Base-by-base conservation (phyloP, 2,329 filamentous ascomycete species). In the Aspergillus sp. region DNA sequence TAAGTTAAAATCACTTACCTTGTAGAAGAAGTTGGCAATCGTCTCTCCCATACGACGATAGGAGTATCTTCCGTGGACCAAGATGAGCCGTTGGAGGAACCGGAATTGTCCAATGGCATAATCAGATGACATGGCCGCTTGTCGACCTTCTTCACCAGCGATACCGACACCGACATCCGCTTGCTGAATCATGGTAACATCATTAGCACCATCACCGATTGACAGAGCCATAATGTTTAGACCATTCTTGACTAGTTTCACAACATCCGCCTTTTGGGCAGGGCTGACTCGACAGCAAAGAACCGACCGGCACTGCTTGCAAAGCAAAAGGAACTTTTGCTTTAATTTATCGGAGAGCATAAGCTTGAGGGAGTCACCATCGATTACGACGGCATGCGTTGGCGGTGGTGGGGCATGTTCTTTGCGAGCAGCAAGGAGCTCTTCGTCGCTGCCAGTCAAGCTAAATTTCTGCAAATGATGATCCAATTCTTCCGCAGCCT, bases 21-120 rank as follows among this genome's bases (percentile, higher is more conserved):
- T 98, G 76, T 96, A 98, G 70, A 98, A 98, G 72, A 98, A 98
- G 60, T 96, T 98, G 58, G 86, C 85, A 51, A 93, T 94, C 29
- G 81, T 84, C 66, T 98, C 91, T 16, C 82, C 86, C 57, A 98
- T 67, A 48, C 91, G 78, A 33, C 89, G 77, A 64, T 98, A 98
- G n/a, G 86, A 94, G 85, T 88, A 95, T 37, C 88, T 77, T 37
- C 88, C 88, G 55, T 95, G 88, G 4, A 95, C 86, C 12, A 95
- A 73, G 16, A 95, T 74, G 39, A 95, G 69, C 34, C 88, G 72
- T 48, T 86, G 80, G 31, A 95, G 68, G 65, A 84, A 95, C 25
- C 86, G 75, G 68, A 95, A 95, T 60, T 95, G 88, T 1, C 85
- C 88, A 54, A 95, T 93, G 32, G 86, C 86, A 55, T 93, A 95